phyloP scores from a whole-genome alignment of 2,329 filamentous ascomycete species.

The Aspergillus nomiae region DNA sequence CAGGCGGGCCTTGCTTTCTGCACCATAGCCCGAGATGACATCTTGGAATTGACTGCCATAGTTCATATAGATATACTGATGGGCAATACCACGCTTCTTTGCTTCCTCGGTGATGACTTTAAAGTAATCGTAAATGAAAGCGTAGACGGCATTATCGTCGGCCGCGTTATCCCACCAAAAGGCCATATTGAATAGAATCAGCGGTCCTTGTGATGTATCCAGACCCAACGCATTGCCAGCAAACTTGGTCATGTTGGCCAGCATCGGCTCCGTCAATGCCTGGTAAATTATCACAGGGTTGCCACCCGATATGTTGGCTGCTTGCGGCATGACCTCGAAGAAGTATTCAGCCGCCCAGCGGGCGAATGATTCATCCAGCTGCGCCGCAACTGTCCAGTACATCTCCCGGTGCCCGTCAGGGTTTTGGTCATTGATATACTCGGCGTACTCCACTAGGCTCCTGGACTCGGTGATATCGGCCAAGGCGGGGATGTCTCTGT shows the following conservation, averaged over 20 bases:
- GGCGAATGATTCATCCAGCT: constrained; percentile 31
- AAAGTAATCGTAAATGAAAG: constrained; percentile 25
- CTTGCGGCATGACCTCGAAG: background rate
- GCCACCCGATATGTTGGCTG: background rate
- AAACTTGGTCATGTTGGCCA: constrained; percentile 29
- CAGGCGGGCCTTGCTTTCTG: constrained; percentile 35
- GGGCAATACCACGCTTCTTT: constrained; percentile 12
- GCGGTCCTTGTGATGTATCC: background rate
- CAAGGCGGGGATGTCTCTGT: constrained; percentile 34
- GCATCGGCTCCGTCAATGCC: constrained; percentile 33
- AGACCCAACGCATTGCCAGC: constrained; percentile 13
- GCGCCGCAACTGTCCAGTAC: constrained; percentile 35
- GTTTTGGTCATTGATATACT: constrained; percentile 35
- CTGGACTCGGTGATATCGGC: constrained; percentile 31
- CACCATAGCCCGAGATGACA: constrained; percentile 46
- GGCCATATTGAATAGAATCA: constrained; percentile 29
- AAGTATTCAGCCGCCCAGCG: constrained; percentile 17
- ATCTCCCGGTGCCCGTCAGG: constrained; percentile 34
- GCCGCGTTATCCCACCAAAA: constrained; percentile 33
- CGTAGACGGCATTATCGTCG: constrained; percentile 34
- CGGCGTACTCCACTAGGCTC: constrained; percentile 33
- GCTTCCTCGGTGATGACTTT: constrained; percentile 5
- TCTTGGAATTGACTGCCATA: constrained; percentile 49
- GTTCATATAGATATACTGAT: constrained; percentile 46
- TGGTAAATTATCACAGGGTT: constrained; percentile 30